Percentiles rank a stretch among this genome's conserved stretches.
Conservation (phyloP, 306 rosid species). For the Trifolium dubium region DNA sequence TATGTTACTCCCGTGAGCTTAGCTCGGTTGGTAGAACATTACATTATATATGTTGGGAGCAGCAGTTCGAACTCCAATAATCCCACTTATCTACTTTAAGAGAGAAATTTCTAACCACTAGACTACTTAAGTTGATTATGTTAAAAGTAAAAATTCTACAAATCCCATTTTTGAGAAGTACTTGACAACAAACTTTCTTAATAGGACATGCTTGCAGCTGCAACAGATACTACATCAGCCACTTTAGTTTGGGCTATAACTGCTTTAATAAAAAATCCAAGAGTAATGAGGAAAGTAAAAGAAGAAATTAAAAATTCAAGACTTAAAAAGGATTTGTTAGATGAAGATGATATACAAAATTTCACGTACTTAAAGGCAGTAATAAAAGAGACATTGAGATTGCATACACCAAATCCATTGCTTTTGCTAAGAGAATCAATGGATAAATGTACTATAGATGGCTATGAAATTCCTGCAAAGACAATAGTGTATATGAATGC, state of each 20-base stretch:
- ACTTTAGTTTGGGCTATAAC: conserved; percentile 37
- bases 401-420: conserved; percentile 3
- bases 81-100: too few relatives aligned
- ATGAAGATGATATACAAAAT: conserved; percentile 35
- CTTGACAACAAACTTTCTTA: not conserved
- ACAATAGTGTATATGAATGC: conserved; percentile 36
- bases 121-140: too few relatives aligned
- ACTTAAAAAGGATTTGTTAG: not conserved
- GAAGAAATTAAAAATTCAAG: conserved; percentile 6
- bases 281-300: conserved; percentile 36
- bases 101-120: too few relatives aligned
- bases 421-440: conserved; percentile 30
- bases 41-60: too few relatives aligned
- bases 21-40: too few relatives aligned
- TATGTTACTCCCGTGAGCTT: too few relatives aligned
- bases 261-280: conserved; percentile 32
- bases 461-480: conserved; percentile 15
- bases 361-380: conserved; percentile 23
- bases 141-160: not conserved
- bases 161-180: not conserved
- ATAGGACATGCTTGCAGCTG: conserved; percentile 33
- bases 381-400: conserved; percentile 42
- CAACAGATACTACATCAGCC: conserved; percentile 39
- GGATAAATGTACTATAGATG: not conserved
- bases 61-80: too few relatives aligned